Evolutionary conservation across 345 rosid species (phyloP).

Genomic region (Moricandia moricandioides): DNA sequence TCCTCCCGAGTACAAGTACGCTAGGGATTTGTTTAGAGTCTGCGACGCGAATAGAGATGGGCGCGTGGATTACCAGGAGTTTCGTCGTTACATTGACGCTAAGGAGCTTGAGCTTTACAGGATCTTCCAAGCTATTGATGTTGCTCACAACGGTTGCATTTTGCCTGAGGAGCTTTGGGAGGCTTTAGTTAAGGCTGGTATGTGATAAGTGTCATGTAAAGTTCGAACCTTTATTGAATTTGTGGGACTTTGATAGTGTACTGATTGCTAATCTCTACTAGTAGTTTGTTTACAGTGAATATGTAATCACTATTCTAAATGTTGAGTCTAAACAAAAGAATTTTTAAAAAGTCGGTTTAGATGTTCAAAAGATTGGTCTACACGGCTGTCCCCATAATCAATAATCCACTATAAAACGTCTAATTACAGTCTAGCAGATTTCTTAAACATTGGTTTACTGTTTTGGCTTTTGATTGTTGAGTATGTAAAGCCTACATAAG

Average conservation of each 20-base stretch:
- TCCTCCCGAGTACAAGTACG: conserved; percentile 85
- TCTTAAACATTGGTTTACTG: neutral
- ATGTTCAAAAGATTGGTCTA: neutral
- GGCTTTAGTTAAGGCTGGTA: conserved; percentile 90
- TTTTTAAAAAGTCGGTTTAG: too few relatives aligned
- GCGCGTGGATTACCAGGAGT: conserved; percentile 83
- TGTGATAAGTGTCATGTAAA: neutral
- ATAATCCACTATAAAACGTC: neutral
- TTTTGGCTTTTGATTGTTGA: neutral
- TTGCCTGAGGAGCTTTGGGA: conserved; percentile 93
- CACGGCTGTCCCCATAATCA: neutral
- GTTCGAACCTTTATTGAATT: neutral
- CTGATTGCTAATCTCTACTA: too few relatives aligned
- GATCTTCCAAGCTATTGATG: conserved; percentile 79
- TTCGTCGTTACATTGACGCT: conserved; percentile 83
- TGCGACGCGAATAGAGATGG: conserved; percentile 90
- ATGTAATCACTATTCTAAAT: neutral
- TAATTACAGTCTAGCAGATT: too few relatives aligned
- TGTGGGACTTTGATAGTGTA: neutral
- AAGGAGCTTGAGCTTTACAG: conserved; percentile 79
- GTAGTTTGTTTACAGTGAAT: neutral
- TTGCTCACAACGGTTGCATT: conserved; percentile 88
- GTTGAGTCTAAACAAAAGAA: too few relatives aligned
- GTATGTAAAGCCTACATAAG: conserved; percentile 37
- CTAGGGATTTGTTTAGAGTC: conserved; percentile 80